Evolutionary conservation across 306 rosid genomes (phyloP), one percentile per base, ranked within the genome.

Genomic region (Crataegus laevigata): DNA sequence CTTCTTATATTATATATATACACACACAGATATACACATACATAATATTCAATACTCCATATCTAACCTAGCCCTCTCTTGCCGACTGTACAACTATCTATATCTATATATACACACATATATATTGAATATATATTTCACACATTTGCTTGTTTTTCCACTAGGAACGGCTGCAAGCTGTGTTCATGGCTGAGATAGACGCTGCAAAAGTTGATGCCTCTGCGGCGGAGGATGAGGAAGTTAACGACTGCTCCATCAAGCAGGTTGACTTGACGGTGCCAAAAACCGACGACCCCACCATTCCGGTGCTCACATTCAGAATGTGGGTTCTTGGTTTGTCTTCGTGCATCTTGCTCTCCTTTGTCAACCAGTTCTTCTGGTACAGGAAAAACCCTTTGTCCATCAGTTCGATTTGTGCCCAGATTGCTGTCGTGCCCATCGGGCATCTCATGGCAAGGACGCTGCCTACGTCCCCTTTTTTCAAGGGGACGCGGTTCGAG

Each of bases 341-440:
- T 17, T 79, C 97, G 0, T 93, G 98, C 59, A 81, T 87, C 58
- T 3, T 87, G 1, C 81, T 93, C 38, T 88, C 98, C 36, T 93
- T 91, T 79, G 96, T 86, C 73, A 93, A 91, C 64, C 98, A 93
- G 72, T 93, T 93, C 87, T 91, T 91, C 25, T 93, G 97, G 97
- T 93, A 93, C 77, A 85, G 98, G 64, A 82, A 85, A 14, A 84
- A 89, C 80, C 98, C 98, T 19, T 66, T 93, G 84, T 34, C n/a
- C 8, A 70, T 91, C 22, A 38, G 86, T 21, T 83, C 98, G 1
- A 84, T 91, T 54, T 82, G 93, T 62, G 97, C 92, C 10, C 98
- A 91, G 82, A 93, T 93, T 81, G 98, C 97, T 50, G 97, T 93
- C 30, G 96, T 93, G 68, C 98, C 98, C 2, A 54, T 93, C 3